Conservation (phyloP, 2,329 filamentous ascomycete genomes). For the Septoria linicola region DNA sequence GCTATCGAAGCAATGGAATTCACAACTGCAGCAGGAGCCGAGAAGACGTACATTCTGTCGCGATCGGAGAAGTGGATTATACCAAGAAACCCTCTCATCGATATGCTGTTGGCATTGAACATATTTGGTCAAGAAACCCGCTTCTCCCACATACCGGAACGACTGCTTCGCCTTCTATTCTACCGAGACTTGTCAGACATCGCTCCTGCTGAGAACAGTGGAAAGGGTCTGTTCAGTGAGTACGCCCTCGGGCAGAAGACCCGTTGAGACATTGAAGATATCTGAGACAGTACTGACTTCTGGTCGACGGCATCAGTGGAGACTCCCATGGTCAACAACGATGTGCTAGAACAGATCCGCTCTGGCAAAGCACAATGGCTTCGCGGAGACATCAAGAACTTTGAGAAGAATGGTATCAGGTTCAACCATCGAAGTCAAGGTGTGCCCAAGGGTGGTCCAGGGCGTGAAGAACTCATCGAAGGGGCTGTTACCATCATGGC, state of each 20-base stretch:
- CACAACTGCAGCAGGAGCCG: constrained; percentile 64
- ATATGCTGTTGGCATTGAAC: constrained; percentile 72
- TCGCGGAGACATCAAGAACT: constrained; percentile 71
- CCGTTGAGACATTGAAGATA: no score
- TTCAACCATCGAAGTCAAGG: constrained; percentile 70
- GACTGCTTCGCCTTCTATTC: constrained; percentile 72
- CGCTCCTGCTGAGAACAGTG: constrained; percentile 54
- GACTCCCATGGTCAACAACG: constrained; percentile 81
- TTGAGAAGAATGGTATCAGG: constrained; percentile 62
- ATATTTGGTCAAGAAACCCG: constrained; percentile 71
- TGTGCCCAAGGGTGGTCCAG: constrained; percentile 73
- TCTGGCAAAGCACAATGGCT: constrained; percentile 73
- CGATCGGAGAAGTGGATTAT: constrained; percentile 45
- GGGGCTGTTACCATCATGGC: constrained; percentile 80
- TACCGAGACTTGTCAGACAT: constrained; percentile 77
- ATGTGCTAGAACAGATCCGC: constrained; percentile 74
- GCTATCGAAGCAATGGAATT: constrained; percentile 83
- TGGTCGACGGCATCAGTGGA: no score
- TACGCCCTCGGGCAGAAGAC: no score
- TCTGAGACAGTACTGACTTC: no score
- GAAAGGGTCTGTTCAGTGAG: constrained; percentile 77
- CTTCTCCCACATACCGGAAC: constrained; percentile 76
- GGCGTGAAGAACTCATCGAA: constrained; percentile 62
- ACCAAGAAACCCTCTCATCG: constrained; percentile 72
- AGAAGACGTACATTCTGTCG: constrained; percentile 69